Percentiles rank a stretch among this genome's conserved stretches.
phyloP scores from a whole-genome alignment of 2,329 filamentous ascomycete genomes.

The Xylariaceae sp. region DNA sequence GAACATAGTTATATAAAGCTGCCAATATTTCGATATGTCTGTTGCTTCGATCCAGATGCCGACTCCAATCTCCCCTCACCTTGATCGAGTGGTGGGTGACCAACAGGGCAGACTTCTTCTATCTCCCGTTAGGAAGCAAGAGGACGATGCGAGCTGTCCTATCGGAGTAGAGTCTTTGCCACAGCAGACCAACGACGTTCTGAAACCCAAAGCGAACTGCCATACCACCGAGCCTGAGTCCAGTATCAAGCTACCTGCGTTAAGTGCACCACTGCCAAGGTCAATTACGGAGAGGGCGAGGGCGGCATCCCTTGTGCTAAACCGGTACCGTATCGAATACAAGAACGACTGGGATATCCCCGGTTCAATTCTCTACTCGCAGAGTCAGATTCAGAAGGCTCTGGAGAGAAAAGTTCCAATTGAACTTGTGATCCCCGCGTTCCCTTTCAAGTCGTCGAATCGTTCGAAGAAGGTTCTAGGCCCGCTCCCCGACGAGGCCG shows the following conservation, averaged over 20 bases:
- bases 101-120: constrained; percentile 3
- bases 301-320: constrained; percentile 19
- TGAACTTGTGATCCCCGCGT: constrained; percentile 27
- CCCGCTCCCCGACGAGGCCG: constrained; percentile 26
- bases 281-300: constrained; percentile 8
- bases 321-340: constrained; percentile 28
- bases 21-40: constrained; percentile 5
- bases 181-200: neutral
- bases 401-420: constrained; percentile 22
- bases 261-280: neutral
- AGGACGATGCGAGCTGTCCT: neutral
- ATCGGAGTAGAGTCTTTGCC: neutral
- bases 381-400: constrained; percentile 16
- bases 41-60: constrained; percentile 13
- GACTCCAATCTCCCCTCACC: constrained; percentile 9
- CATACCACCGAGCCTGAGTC: neutral
- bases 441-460: constrained; percentile 30
- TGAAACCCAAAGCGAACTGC: neutral
- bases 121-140: neutral
- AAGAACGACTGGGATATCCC: constrained; percentile 28
- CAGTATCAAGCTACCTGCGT: neutral
- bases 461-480: constrained; percentile 28
- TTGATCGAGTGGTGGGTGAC: constrained; percentile 2
- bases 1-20: too few species aligned
- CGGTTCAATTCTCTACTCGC: constrained; percentile 14